phyloP scores from a whole-genome alignment of 139 green algal species.

The Limnomonas spitsbergensis region DNA sequence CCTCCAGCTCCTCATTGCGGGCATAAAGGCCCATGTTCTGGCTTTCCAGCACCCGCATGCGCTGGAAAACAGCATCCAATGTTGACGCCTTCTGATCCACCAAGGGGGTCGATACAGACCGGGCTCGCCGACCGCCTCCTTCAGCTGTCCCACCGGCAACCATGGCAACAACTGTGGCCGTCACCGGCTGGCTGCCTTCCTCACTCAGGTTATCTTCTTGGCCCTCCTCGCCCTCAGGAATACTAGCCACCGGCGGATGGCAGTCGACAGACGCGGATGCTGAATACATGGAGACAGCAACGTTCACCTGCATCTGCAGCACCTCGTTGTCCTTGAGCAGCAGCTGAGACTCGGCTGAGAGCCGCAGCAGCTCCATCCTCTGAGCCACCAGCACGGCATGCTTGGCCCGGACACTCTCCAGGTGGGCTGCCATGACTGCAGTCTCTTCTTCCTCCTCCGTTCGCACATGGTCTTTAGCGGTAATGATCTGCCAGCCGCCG shows the following conservation, averaged over 20 bases:
- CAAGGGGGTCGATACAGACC: neutral
- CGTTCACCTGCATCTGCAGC: constrained; percentile 13
- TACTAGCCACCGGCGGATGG: no score
- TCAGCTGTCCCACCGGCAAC: neutral
- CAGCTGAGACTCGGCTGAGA: neutral
- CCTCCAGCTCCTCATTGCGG: neutral
- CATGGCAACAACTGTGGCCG: neutral
- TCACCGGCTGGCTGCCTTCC: no score
- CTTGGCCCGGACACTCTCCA: neutral
- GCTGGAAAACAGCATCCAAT: constrained; percentile 5
- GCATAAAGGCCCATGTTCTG: neutral
- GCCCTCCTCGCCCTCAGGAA: no score
- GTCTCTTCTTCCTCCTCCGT: constrained; percentile 1
- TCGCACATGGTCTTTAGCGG: neutral
- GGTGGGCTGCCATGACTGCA: neutral
- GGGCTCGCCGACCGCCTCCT: neutral
- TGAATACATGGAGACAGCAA: constrained; percentile 11
- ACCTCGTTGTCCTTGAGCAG: constrained; percentile 11
- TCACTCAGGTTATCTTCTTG: neutral
- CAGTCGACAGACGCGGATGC: no score
- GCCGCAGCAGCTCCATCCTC: constrained; percentile 4
- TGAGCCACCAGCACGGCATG: constrained; percentile 6
- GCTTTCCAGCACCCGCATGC: neutral
- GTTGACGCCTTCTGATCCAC: neutral
- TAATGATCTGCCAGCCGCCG: neutral